Conservation (phyloP, 2,329 filamentous ascomycete genomes). For the Aspergillus carbonarius region DNA sequence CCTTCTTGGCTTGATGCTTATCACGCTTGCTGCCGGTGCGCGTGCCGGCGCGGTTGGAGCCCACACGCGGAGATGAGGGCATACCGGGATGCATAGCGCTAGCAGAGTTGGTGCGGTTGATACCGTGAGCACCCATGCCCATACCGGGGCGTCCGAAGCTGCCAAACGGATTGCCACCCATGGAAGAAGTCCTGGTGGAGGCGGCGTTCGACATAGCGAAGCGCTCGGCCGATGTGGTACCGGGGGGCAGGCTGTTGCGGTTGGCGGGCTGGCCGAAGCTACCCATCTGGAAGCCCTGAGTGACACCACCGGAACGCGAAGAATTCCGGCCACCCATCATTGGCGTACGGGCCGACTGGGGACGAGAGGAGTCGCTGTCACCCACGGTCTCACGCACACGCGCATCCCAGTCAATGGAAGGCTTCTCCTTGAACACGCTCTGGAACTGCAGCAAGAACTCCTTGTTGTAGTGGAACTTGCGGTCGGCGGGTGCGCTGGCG, state of each 20-base stretch:
- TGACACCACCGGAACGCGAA: constrained; percentile 52
- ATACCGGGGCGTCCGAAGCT: constrained; percentile 62
- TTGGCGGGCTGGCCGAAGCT: constrained; percentile 56
- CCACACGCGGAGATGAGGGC: constrained; percentile 70
- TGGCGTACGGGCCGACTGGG: constrained; percentile 53
- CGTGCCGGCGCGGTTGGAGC: constrained; percentile 55
- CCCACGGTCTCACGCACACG: constrained; percentile 84
- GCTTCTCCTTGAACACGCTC: constrained; percentile 93
- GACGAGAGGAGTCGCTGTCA: constrained; percentile 67
- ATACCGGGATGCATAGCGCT: constrained; percentile 53
- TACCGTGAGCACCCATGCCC: constrained; percentile 62
- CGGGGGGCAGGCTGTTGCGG: constrained; percentile 64
- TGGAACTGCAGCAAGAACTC: constrained; percentile 96
- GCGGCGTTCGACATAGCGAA: constrained; percentile 64
- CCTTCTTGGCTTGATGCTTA: constrained; percentile 56
- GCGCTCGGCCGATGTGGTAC: constrained; percentile 74
- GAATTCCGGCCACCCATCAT: constrained; percentile 50
- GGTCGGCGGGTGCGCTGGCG: constrained; percentile 63
- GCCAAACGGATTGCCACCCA: constrained; percentile 56
- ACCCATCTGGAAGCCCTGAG: constrained; percentile 66
- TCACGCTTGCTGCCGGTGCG: constrained; percentile 53
- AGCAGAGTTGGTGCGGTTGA: constrained; percentile 65
- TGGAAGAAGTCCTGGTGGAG: constrained; percentile 39
- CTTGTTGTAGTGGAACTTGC: constrained; percentile 94
- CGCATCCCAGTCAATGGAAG: constrained; percentile 86